Conservation (phyloP, 225 moss, liverwort and hornwort species). For the Thuidium tamariscinum region DNA sequence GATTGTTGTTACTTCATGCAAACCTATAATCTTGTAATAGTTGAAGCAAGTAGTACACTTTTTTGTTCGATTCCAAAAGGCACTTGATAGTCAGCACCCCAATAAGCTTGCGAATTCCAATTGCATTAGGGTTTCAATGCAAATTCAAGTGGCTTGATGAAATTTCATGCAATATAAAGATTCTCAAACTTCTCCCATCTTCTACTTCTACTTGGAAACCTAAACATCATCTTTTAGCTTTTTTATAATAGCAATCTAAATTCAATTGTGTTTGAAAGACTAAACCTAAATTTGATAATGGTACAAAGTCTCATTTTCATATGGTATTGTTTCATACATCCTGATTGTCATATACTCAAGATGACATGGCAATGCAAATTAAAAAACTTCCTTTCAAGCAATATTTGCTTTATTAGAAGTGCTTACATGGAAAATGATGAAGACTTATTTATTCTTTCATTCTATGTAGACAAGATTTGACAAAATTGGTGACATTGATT, state of each 20-base stretch:
- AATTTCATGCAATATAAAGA: background rate
- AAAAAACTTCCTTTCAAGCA: accelerated
- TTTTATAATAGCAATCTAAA: background rate
- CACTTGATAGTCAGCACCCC: accelerated
- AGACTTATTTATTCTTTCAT: background rate
- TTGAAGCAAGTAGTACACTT: no score
- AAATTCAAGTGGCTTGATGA: background rate
- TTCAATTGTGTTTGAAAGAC: background rate
- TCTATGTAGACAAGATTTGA: background rate
- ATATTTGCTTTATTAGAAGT: no score
- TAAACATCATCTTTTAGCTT: background rate
- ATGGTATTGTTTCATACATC: background rate
- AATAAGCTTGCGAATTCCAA: background rate
- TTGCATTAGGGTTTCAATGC: background rate
- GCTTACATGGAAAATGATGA: background rate
- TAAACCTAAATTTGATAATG: accelerated
- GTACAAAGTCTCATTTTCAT: background rate
- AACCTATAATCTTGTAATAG: accelerated
- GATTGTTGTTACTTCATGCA: background rate
- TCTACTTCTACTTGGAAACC: background rate
- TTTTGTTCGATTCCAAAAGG: background rate
- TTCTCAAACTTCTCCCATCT: accelerated
- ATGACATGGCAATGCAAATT: background rate
- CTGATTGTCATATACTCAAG: accelerated
- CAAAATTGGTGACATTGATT: background rate